Conservation (phyloP, 192 early-diverging fungal species). For the Irineochytrium annulatum region DNA sequence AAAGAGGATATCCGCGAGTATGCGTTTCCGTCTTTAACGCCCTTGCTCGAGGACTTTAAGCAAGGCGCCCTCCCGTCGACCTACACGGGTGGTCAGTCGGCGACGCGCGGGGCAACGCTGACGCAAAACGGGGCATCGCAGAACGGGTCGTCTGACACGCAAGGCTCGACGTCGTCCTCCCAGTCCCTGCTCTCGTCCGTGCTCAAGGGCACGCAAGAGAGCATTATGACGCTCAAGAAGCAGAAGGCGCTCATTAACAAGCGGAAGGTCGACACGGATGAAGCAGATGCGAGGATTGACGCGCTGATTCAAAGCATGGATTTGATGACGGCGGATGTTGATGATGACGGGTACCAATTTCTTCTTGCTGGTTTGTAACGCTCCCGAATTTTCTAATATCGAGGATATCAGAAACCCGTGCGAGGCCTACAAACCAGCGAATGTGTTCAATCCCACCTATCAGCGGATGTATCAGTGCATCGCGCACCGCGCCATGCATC, state of each 20-base stretch:
- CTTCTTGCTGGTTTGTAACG: background rate
- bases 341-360: conserved; percentile 46
- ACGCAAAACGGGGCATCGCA: background rate
- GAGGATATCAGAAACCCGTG: conserved; percentile 14
- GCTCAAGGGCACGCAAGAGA: background rate
- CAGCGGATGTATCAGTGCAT: conserved; percentile 56
- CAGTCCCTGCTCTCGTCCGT: background rate
- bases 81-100: too few species aligned
- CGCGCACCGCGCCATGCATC: conserved; percentile 55
- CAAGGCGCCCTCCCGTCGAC: too few species aligned
- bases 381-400: background rate
- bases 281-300: conserved; percentile 50
- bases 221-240: background rate
- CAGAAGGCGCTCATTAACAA: conserved; percentile 16
- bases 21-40: conserved; percentile 48
- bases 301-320: conserved; percentile 58
- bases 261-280: conserved; percentile 40
- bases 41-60: conserved; percentile 13
- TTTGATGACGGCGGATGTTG: conserved; percentile 38
- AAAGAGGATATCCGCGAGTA: conserved; percentile 58
- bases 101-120: background rate
- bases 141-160: conserved; percentile 3
- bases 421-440: conserved; percentile 51
- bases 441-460: conserved; percentile 58
- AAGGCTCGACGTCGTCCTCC: background rate